Evolutionary conservation across 2,329 filamentous ascomycete species (phyloP).

Genomic region (Scytalidium sp.): DNA sequence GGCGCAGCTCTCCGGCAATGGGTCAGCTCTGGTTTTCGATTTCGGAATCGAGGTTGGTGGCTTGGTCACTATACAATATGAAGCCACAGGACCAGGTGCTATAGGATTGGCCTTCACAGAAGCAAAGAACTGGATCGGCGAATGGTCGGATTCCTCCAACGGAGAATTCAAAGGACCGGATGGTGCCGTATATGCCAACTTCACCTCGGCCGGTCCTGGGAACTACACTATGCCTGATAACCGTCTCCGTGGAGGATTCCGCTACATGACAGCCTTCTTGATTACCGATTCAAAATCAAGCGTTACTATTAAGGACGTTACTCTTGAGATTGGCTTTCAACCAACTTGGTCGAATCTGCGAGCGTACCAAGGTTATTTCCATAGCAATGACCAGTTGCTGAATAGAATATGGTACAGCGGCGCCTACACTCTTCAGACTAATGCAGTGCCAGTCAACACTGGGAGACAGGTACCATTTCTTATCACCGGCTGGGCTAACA

Average conservation of each 20-base stretch:
- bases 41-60: constrained; percentile 58
- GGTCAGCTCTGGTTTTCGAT: constrained; percentile 53
- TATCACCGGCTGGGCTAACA: constrained; percentile 31
- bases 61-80: constrained; percentile 49
- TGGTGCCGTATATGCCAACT: constrained; percentile 43
- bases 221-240: constrained; percentile 40
- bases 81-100: constrained; percentile 33
- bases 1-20: constrained; percentile 33
- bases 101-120: constrained; percentile 47
- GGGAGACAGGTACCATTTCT: constrained; percentile 21
- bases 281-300: constrained; percentile 28
- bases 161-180: constrained; percentile 40
- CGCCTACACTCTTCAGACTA: constrained; percentile 34
- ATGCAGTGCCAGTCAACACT: constrained; percentile 20
- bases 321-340: constrained; percentile 33
- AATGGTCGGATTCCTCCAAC: constrained; percentile 46
- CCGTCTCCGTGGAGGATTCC: constrained; percentile 45
- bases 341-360: constrained; percentile 36
- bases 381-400: constrained; percentile 42
- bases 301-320: constrained; percentile 26
- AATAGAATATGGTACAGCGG: constrained; percentile 49
- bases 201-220: constrained; percentile 30
- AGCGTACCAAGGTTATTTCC: constrained; percentile 50
- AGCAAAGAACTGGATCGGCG: constrained; percentile 43
- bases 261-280: constrained; percentile 45